Evolutionary conservation across 108 stramenopile species (phyloP).

Genomic region (Cyclostephanos invisitatus): DNA sequence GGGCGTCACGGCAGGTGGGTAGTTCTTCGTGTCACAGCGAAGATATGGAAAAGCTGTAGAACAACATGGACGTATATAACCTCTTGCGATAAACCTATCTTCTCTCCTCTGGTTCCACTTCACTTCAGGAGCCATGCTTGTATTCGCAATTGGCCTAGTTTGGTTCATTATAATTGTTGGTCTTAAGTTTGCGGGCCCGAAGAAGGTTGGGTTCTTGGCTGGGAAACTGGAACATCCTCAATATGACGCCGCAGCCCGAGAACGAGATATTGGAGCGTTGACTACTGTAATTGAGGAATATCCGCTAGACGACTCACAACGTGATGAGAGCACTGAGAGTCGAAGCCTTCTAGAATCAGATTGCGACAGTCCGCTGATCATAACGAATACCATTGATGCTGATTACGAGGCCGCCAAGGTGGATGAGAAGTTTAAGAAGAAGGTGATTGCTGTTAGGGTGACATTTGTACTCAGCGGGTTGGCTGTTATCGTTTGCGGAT

Average conservation of each 20-base stretch:
- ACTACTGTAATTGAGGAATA: neutral
- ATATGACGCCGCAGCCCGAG: neutral
- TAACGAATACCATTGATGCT: constrained; percentile 8
- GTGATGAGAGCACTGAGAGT: neutral
- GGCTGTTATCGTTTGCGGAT: constrained; percentile 15
- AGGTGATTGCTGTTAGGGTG: constrained; percentile 13
- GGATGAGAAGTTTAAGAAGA: constrained; percentile 23
- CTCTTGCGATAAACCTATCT: neutral
- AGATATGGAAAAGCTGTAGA: neutral
- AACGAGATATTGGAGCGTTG: neutral
- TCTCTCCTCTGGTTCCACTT: neutral
- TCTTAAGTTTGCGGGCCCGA: constrained; percentile 16
- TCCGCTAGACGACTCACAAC: neutral
- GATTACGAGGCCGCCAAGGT: neutral
- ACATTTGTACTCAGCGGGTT: constrained; percentile 25
- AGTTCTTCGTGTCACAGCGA: neutral
- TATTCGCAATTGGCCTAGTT: constrained; percentile 11
- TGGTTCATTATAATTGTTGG: constrained; percentile 21
- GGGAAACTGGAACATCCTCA: constrained; percentile 13
- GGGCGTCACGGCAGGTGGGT: neutral
- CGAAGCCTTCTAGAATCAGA: neutral
- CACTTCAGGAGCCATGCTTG: constrained; percentile 9
- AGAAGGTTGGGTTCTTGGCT: constrained; percentile 27
- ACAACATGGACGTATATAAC: neutral
- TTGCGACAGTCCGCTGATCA: constrained; percentile 13